These are phyloP conservation scores for Paralagenidium karlingii DNA, from an alignment of 352 stramenopile species.

Conservation along the genomic window DNA sequence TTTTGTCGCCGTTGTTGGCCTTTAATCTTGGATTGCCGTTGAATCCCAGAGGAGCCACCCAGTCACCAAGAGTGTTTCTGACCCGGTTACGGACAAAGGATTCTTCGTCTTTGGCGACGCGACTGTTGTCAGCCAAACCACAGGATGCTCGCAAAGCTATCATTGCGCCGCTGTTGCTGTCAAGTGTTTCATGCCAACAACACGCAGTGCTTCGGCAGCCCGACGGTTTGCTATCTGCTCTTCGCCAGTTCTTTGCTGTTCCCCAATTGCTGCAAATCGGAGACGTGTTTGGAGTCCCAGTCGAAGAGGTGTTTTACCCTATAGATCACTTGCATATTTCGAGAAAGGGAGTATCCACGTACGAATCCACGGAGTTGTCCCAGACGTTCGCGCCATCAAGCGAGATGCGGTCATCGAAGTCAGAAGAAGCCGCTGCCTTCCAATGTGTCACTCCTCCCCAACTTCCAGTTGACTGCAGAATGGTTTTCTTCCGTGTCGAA, in stretches of 20 bases:
- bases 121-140: too few relatives aligned
- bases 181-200: conserved; percentile 39
- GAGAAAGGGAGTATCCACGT: too few relatives aligned
- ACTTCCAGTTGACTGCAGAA: conserved; percentile 38
- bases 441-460: too few relatives aligned
- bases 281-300: conserved; percentile 51
- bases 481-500: conserved; percentile 71
- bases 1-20: conserved; percentile 52
- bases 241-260: conserved; percentile 41
- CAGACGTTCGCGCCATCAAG: neutral
- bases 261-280: conserved; percentile 49
- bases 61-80: neutral
- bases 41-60: conserved; percentile 1
- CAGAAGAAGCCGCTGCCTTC: too few relatives aligned
- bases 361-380: neutral
- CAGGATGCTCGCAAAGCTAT: conserved; percentile 34
- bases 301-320: neutral
- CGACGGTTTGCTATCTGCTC: conserved; percentile 39
- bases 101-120: too few relatives aligned
- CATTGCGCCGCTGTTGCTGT: conserved; percentile 47
- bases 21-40: conserved; percentile 61
- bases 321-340: too few relatives aligned
- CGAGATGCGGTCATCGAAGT: neutral
- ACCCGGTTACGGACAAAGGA: conserved; percentile 16
- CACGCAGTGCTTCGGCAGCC: conserved; percentile 39